phyloP scores from a whole-genome alignment of 352 stramenopile genomes.

The Globisporangium ultimum region DNA sequence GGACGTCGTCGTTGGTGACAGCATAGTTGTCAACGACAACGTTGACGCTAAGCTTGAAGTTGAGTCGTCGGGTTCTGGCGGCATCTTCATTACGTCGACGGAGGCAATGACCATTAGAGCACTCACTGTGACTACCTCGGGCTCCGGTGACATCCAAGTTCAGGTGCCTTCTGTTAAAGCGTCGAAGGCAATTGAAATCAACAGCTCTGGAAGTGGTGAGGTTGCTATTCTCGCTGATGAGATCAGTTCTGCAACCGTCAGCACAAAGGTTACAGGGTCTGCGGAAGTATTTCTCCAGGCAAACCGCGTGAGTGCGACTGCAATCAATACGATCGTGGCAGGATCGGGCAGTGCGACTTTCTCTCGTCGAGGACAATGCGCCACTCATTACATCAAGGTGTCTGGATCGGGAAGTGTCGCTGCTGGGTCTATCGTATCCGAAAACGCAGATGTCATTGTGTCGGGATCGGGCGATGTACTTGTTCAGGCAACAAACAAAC shows the following conservation, averaged over 20 bases:
- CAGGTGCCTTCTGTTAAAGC: no score
- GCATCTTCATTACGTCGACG: neutral
- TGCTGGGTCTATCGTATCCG: conserved; percentile 35
- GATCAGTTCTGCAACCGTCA: conserved; percentile 16
- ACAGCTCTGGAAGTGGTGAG: conserved; percentile 14
- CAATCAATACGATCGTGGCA: conserved; percentile 37
- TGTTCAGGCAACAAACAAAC: conserved; percentile 31
- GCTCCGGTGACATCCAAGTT: no score
- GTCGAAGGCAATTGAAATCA: conserved; percentile 28
- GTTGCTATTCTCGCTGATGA: conserved; percentile 21
- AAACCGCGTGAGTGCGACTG: conserved; percentile 20
- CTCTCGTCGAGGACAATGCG: conserved; percentile 29
- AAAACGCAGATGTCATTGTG: conserved; percentile 30
- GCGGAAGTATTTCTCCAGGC: conserved; percentile 24
- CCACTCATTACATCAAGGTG: conserved; percentile 44
- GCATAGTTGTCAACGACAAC: neutral
- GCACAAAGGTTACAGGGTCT: conserved; percentile 15
- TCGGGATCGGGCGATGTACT: conserved; percentile 32
- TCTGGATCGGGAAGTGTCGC: conserved; percentile 39
- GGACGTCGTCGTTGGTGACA: neutral
- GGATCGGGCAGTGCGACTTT: conserved; percentile 43
- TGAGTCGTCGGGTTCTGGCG: neutral
- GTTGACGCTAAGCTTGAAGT: neutral
- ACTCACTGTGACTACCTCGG: no score
- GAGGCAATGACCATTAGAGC: neutral